Conservation (phyloP, 495 filamentous ascomycete genomes). For the Endocarpon pusillum region DNA sequence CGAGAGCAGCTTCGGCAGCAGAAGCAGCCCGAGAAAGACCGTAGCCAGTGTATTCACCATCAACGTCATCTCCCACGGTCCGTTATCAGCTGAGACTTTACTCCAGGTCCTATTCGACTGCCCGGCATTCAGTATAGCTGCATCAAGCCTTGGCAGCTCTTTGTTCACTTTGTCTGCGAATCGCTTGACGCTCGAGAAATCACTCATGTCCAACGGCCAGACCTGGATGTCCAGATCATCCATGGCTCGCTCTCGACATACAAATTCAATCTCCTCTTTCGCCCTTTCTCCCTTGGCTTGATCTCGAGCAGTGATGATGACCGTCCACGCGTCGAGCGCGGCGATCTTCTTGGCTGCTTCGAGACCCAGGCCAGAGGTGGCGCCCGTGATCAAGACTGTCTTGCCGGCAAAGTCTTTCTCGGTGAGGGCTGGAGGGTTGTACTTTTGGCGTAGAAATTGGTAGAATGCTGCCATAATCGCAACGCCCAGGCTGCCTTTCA, state of each 20-base stretch:
- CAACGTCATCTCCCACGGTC: slow-evolving; percentile 36
- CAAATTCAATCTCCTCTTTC: slow-evolving; percentile 28
- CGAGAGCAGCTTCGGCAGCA: slow-evolving; percentile 31
- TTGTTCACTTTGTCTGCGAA: slow-evolving; percentile 26
- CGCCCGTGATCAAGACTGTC: slow-evolving; percentile 39
- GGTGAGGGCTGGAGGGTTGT: slow-evolving; percentile 21
- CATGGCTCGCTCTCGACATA: no score
- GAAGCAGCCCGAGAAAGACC: slow-evolving; percentile 32
- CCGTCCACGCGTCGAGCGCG: slow-evolving; percentile 21
- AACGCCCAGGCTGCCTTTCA: no score
- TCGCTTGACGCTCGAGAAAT: slow-evolving; percentile 28
- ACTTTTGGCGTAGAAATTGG: slow-evolving; percentile 23
- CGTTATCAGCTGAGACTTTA: slow-evolving; percentile 24
- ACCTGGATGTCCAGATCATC: slow-evolving; percentile 28
- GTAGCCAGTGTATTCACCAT: slow-evolving; percentile 46
- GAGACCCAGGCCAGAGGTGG: slow-evolving; percentile 33
- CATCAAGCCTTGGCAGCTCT: slow-evolving; percentile 22
- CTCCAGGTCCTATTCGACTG: slow-evolving; percentile 21
- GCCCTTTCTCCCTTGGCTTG: slow-evolving; percentile 27
- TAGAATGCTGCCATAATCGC: slow-evolving; percentile 23
- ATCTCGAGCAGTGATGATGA: slow-evolving; percentile 27
- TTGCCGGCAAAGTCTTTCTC: slow-evolving; percentile 25
- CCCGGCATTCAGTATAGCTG: slow-evolving; percentile 31
- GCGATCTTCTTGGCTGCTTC: slow-evolving; percentile 29
- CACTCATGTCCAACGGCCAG: slow-evolving; percentile 37